Base-by-base conservation (phyloP, 2,329 filamentous ascomycete species). In the Cladosporium sp. region DNA sequence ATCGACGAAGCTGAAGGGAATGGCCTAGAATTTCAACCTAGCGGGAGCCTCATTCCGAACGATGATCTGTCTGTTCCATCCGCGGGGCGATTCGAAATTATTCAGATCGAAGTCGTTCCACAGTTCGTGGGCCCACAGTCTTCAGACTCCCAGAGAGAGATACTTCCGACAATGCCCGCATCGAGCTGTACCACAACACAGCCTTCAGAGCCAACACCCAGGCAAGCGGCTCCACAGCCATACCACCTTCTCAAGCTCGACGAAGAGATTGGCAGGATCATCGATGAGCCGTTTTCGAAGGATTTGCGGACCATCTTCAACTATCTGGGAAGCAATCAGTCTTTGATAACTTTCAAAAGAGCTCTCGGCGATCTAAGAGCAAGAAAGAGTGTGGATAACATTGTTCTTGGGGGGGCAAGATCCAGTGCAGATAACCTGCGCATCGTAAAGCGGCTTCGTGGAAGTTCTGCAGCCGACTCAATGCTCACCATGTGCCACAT, bases 401-500 rank as follows among this genome's bases (percentile, higher is more conserved):
- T 32, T 32, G 18, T 54, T 18, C 51, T 54, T 25, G 26, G n/a
- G 51, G 51, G 51, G 6, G 51, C 51, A 54, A 25, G 18, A 26
- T 54, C 51, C 11, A 28, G 26, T 28, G 51, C 51, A 28, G 51
- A 54, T 28, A 25, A 32, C 26, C 51, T 54, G 18, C 51, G 51
- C 7, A 54, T 54, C 23, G 51, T 54, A 13, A 54, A 54, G 51
- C 26, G 26, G 26, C 51, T 54, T 16, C 51, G 51, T 26, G 51
- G n/a, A n/a, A 32, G 28, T 54, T 25, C 26, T 28, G 51, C 51
- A 54, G 51, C 51, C 18, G 51, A 54, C 51, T 54, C 51, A 1
- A 26, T 54, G n/a, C 51, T 54, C 16, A 54, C 51, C 23, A 54
- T 54, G 51, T 54, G 51, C 51, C 51, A 54, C 26, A n/a, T 28